Conservation (phyloP, 108 stramenopile genomes). For the Cyclotella kingstonii region DNA sequence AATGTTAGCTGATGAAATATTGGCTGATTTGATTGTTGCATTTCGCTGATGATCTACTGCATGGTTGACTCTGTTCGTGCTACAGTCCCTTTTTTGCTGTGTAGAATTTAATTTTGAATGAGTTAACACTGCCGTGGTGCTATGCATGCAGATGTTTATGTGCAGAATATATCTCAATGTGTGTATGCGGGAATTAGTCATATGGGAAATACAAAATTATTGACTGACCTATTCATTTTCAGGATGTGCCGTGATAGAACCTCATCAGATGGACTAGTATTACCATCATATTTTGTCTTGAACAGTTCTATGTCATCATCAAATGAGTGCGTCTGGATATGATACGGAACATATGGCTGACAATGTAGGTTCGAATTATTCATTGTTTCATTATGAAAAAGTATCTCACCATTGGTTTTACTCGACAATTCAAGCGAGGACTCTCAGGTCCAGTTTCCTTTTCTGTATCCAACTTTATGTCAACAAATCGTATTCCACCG, state of each 20-base stretch:
- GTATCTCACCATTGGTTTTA: constrained; percentile 19
- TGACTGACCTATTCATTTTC: constrained; percentile 20
- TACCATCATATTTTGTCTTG: constrained; percentile 31
- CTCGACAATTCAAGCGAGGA: constrained; percentile 21
- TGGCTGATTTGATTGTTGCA: background rate
- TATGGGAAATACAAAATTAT: background rate
- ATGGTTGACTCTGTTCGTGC: background rate
- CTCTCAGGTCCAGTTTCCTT: constrained; percentile 19
- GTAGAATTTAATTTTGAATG: background rate
- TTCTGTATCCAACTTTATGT: constrained; percentile 15
- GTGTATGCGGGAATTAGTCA: too few species aligned
- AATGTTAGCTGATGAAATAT: constrained; percentile 16
- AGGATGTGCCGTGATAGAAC: constrained; percentile 12
- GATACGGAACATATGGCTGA: background rate
- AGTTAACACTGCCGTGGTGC: background rate
- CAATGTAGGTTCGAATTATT: background rate
- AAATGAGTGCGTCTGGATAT: background rate
- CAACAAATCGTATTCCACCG: constrained; percentile 40
- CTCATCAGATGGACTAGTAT: background rate
- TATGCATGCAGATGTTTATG: background rate
- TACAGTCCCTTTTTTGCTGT: background rate
- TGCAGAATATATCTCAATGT: background rate
- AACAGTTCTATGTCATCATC: constrained; percentile 16
- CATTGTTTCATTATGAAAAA: background rate
- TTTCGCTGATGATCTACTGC: background rate